Conservation (phyloP, 164 flowering plant genomes). For the Litsea cubeba region DNA sequence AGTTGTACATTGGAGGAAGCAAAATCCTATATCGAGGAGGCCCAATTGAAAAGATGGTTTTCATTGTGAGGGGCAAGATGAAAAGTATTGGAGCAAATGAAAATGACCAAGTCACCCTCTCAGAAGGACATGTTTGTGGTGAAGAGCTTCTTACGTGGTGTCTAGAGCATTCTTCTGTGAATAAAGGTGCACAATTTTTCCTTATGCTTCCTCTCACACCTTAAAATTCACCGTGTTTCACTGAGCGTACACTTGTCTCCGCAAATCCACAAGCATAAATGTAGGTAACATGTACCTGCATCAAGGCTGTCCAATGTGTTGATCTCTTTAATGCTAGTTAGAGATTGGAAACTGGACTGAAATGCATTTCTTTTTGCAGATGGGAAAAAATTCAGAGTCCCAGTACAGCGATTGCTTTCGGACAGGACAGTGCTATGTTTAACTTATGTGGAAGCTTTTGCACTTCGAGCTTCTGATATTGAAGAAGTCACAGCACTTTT, state of each 20-base stretch:
- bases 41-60: conserved; percentile 53
- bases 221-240: neutral
- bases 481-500: conserved; percentile 70
- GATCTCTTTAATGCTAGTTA: too few species aligned
- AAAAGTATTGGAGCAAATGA: conserved; percentile 50
- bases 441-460: conserved; percentile 81
- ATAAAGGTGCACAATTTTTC: conserved; percentile 40
- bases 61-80: conserved; percentile 67
- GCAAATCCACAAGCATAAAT: too few species aligned
- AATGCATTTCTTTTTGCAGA: conserved; percentile 28
- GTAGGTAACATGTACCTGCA: too few species aligned
- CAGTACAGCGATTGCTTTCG: conserved; percentile 46
- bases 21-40: conserved; percentile 44
- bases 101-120: conserved; percentile 24
- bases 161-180: conserved; percentile 57
- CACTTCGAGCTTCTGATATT: conserved; percentile 65
- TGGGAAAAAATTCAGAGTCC: conserved; percentile 26
- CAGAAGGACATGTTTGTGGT: conserved; percentile 77
- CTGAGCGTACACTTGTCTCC: too few species aligned
- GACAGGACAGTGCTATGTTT: conserved; percentile 58
- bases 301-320: too few species aligned
- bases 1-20: conserved; percentile 60
- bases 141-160: conserved; percentile 90
- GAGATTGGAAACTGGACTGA: neutral
- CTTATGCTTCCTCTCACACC: neutral